Evolutionary conservation across 1,284 basidiomycete genomes (phyloP).

Genomic region (Violaceomyces palustris): DNA sequence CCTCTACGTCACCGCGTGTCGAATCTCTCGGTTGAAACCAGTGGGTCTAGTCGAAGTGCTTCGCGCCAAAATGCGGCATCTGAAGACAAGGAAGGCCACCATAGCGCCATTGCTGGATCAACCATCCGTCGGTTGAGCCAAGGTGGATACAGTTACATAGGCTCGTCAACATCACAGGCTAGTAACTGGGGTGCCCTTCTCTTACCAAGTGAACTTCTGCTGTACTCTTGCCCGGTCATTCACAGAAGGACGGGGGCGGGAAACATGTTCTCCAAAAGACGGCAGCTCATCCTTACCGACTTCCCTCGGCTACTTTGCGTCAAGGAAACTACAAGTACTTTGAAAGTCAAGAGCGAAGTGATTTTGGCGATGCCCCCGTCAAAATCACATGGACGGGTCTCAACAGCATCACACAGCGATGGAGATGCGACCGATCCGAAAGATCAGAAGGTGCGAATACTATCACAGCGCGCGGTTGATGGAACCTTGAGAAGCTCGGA

Average conservation of each 20-base stretch:
- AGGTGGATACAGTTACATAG: no score
- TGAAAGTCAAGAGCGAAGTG: conserved; percentile 56
- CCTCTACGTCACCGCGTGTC: no score
- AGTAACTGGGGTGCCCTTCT: conserved; percentile 40
- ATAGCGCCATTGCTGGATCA: no score
- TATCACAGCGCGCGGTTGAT: conserved; percentile 9
- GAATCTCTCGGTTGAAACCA: no score
- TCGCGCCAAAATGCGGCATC: no score
- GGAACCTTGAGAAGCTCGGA: conserved; percentile 8
- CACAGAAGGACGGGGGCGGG: conserved; percentile 39
- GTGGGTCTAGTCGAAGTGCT: no score
- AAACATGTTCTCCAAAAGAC: conserved; percentile 54
- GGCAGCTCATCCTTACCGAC: conserved; percentile 58
- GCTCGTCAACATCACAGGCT: no score
- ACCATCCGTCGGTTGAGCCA: no score
- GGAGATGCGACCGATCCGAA: conserved; percentile 28
- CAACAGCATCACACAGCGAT: conserved; percentile 16
- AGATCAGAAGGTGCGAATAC: conserved; percentile 36
- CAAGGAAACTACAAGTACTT: conserved; percentile 53
- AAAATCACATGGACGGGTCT: conserved; percentile 40
- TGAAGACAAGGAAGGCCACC: no score
- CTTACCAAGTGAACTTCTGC: conserved; percentile 39
- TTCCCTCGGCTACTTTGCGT: conserved; percentile 58
- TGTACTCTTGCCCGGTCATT: conserved; percentile 41
- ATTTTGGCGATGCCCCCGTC: conserved; percentile 52